A percentile compares a stretch with the other conserved stretches of the same genome.
Conservation (phyloP, 306 rosid genomes). For the Rosa lucieae region DNA sequence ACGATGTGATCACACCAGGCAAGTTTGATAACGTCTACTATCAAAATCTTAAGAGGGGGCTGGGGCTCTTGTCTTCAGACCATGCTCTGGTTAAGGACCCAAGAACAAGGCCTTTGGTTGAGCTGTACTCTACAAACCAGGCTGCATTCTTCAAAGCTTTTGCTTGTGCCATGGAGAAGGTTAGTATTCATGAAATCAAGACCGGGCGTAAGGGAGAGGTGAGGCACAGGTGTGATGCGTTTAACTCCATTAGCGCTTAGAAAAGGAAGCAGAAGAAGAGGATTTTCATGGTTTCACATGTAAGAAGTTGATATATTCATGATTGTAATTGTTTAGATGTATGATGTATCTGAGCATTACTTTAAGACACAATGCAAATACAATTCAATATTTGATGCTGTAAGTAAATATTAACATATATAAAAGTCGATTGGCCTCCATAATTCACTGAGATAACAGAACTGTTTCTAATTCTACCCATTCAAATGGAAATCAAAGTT, state of each 20-base stretch:
- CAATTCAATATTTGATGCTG: neutral
- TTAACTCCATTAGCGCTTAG: conserved; percentile 28
- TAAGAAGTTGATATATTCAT: neutral
- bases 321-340: neutral
- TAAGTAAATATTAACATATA: neutral
- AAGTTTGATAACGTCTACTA: conserved; percentile 54
- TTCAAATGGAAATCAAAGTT: neutral
- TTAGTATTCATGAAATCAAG: conserved; percentile 39
- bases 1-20: conserved; percentile 50
- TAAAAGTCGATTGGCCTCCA: neutral
- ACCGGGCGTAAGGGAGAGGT: conserved; percentile 50
- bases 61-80: conserved; percentile 45
- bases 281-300: neutral
- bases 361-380: neutral
- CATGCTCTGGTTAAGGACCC: conserved; percentile 36
- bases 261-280: neutral
- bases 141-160: conserved; percentile 41
- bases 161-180: conserved; percentile 48
- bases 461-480: neutral
- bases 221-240: conserved; percentile 45
- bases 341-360: neutral
- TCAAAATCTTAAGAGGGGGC: conserved; percentile 42
- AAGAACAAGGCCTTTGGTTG: conserved; percentile 40
- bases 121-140: conserved; percentile 40
- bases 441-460: neutral